Conservation (phyloP, 2,329 filamentous ascomycete species). For the Penicillium brasilianum region DNA sequence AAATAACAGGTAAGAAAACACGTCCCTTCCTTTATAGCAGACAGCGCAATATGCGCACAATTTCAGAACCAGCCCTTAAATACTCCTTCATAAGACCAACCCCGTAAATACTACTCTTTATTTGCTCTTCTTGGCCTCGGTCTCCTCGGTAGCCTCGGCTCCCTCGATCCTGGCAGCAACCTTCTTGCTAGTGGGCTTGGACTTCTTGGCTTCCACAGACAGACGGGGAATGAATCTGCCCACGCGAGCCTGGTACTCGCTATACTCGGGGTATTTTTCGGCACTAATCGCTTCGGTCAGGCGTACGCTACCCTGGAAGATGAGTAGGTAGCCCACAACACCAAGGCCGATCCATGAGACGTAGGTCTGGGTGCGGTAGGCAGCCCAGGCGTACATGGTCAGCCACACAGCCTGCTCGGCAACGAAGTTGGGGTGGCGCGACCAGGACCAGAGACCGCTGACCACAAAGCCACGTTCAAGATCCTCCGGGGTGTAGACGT, state of each 20-base stretch:
- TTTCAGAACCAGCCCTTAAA: neutral
- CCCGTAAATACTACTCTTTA: constrained; percentile 9
- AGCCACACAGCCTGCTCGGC: constrained; percentile 93
- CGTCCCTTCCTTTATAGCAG: neutral
- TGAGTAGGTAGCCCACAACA: constrained; percentile 68
- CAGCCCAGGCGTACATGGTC: constrained; percentile 84
- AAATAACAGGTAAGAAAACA: neutral
- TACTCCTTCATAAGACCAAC: neutral
- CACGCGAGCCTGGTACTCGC: constrained; percentile 79
- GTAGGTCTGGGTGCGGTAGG: constrained; percentile 70
- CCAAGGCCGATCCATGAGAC: constrained; percentile 82
- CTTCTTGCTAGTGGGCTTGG: constrained; percentile 31
- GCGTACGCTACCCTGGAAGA: constrained; percentile 89
- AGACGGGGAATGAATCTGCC: constrained; percentile 76
- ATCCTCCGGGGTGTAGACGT: constrained; percentile 68
- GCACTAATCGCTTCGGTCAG: constrained; percentile 83
- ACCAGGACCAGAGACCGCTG: constrained; percentile 83
- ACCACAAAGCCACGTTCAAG: constrained; percentile 89
- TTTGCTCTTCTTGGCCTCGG: constrained; percentile 29
- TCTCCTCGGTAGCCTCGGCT: constrained; percentile 20
- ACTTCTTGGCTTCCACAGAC: constrained; percentile 40
- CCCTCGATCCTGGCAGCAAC: constrained; percentile 17
- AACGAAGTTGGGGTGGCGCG: constrained; percentile 91
- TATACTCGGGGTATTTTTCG: constrained; percentile 87
- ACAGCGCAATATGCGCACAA: neutral